phyloP scores from a whole-genome alignment of 2,329 filamentous ascomycete genomes.

The Chaetomium strumarium region DNA sequence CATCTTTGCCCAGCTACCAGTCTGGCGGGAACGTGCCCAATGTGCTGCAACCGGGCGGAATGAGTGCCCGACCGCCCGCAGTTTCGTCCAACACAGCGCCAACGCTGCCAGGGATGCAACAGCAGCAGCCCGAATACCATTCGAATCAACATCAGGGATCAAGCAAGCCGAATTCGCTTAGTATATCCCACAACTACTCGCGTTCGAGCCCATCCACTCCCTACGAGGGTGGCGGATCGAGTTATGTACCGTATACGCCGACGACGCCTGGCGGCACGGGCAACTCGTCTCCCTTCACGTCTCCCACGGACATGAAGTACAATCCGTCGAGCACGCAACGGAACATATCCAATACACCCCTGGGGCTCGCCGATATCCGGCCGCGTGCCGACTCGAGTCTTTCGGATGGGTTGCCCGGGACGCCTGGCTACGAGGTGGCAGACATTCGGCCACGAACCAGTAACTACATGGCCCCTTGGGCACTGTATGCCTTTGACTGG shows the following conservation, averaged over 20 bases:
- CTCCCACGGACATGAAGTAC: constrained; percentile 52
- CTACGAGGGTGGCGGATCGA: constrained; percentile 45
- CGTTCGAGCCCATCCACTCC: constrained; percentile 70
- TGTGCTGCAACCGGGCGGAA: constrained; percentile 52
- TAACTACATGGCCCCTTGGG: constrained; percentile 92
- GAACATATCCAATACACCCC: constrained; percentile 71
- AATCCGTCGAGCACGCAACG: constrained; percentile 52
- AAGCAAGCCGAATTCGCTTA: constrained; percentile 60
- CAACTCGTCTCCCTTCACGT: constrained; percentile 58
- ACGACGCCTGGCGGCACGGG: constrained; percentile 59
- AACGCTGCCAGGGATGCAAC: constrained; percentile 44
- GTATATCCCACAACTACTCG: constrained; percentile 68
- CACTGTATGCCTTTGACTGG: constrained; percentile 96
- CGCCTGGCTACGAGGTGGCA: constrained; percentile 59
- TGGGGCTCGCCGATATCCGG: constrained; percentile 87
- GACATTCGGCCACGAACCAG: constrained; percentile 67
- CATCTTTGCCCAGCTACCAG: constrained; percentile 33
- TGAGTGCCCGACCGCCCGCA: constrained; percentile 32
- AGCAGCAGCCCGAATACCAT: constrained; percentile 48
- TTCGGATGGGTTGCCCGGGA: constrained; percentile 62
- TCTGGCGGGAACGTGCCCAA: constrained; percentile 46
- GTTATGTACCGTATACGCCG: constrained; percentile 51
- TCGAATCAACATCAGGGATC: constrained; percentile 38
- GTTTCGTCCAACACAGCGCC: constrained; percentile 42
- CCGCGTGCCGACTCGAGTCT: constrained; percentile 78